A percentile compares a stretch with the other conserved stretches of the same genome.
Conservation (phyloP, 352 stramenopile species). For the Globisporangium iwayamae region DNA sequence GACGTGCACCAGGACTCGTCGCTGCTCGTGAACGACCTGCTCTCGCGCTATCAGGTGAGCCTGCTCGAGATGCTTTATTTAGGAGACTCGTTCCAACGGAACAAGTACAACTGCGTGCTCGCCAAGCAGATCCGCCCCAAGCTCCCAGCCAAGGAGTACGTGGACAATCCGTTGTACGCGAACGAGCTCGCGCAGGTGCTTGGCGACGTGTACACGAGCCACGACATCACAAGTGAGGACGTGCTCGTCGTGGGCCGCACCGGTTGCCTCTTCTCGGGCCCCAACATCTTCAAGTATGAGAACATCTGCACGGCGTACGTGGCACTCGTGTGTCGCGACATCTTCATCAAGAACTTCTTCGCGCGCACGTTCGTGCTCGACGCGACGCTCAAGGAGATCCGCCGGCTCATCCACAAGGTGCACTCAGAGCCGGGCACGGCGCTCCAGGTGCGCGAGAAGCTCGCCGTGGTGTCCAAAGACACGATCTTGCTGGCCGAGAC, state of each 20-base stretch:
- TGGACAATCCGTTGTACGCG: conserved; percentile 91
- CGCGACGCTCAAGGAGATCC: conserved; percentile 94
- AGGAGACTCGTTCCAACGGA: conserved; percentile 91
- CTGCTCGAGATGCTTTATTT: conserved; percentile 96
- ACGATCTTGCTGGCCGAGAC: conserved; percentile 96
- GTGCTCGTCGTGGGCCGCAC: conserved; percentile 93
- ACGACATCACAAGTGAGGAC: conserved; percentile 94
- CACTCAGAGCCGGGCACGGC: conserved; percentile 84
- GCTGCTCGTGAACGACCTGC: conserved; percentile 93
- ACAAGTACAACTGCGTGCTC: conserved; percentile 98
- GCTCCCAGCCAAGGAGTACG: conserved; percentile 93
- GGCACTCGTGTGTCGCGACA: conserved; percentile 94
- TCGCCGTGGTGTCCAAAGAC: conserved; percentile 91
- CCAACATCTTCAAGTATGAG: conserved; percentile 95
- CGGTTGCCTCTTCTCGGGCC: conserved; percentile 92
- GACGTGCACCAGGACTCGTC: conserved; percentile 96
- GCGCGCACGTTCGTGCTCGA: conserved; percentile 95
- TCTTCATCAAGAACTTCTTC: conserved; percentile 98
- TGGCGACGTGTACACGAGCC: conserved; percentile 91
- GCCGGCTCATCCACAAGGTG: conserved; percentile 86
- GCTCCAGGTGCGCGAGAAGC: conserved; percentile 86
- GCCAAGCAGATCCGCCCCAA: conserved; percentile 96
- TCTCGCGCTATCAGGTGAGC: conserved; percentile 95
- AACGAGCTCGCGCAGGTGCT: conserved; percentile 96
- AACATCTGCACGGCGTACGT: conserved; percentile 94